phyloP scores from a whole-genome alignment of 768 basidiomycete species.

The Mycena filopes region DNA sequence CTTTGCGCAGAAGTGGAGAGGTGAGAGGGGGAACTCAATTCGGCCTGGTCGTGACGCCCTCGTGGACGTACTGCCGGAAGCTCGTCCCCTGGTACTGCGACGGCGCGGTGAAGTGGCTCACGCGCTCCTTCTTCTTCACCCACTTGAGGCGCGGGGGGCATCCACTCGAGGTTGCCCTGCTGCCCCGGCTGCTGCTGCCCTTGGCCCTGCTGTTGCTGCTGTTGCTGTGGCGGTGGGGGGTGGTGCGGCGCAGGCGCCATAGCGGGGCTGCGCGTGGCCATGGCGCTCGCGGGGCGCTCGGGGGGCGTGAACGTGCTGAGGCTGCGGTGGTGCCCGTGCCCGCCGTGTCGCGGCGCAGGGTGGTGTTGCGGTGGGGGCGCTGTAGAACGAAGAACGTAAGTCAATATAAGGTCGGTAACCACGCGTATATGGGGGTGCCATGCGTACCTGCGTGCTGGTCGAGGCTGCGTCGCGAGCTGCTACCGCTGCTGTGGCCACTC shows the following conservation, averaged over 20 bases:
- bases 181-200: background rate
- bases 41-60: slow-evolving; percentile 24
- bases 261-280: slow-evolving; percentile 13
- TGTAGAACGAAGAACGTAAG: too few relatives aligned
- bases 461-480: background rate
- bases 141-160: slow-evolving; percentile 32
- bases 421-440: too few relatives aligned
- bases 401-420: too few relatives aligned
- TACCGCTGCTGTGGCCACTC: background rate
- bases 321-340: slow-evolving; percentile 1
- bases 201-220: too few relatives aligned
- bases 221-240: background rate
- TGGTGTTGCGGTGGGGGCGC: too few relatives aligned
- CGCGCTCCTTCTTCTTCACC: slow-evolving; percentile 34
- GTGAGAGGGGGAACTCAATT: too few relatives aligned
- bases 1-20: too few relatives aligned
- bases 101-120: slow-evolving; percentile 34
- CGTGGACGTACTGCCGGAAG: slow-evolving; percentile 34
- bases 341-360: background rate
- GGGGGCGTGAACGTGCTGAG: slow-evolving; percentile 27
- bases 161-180: slow-evolving; percentile 24
- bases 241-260: background rate
- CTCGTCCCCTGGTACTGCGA: slow-evolving; percentile 34
- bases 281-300: slow-evolving; percentile 31
- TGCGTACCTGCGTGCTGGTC: slow-evolving; percentile 10